These are phyloP conservation scores for Rhizopogon salebrosus DNA, from an alignment of 768 basidiomycete genomes.

Conservation along the genomic window DNA sequence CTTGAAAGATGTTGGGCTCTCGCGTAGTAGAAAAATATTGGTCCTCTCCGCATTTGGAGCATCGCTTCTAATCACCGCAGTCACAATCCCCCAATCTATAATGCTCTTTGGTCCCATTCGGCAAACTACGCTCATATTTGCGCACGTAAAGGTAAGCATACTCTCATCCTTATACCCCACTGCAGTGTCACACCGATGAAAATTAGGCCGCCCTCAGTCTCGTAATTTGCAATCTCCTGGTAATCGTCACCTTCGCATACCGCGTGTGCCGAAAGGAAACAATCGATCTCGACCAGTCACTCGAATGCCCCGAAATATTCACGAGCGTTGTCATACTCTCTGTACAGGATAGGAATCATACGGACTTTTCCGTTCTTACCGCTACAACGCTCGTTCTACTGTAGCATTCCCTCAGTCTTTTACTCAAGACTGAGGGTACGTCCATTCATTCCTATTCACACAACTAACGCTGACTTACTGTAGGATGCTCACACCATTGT, in stretches of 20 bases:
- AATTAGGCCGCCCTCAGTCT: constrained; percentile 17
- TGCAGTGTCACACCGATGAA: background rate
- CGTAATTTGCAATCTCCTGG: constrained; percentile 24
- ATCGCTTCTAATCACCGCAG: constrained; percentile 13
- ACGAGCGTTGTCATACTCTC: background rate
- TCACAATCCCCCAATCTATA: constrained; percentile 14
- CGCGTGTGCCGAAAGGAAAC: constrained; percentile 7
- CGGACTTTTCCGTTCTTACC: too few relatives aligned
- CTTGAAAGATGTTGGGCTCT: constrained; percentile 11
- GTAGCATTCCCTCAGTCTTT: too few relatives aligned
- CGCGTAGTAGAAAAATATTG: constrained; percentile 11
- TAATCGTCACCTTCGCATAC: constrained; percentile 19
- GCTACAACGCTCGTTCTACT: too few relatives aligned
- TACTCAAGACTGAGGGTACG: too few relatives aligned
- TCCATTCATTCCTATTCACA: too few relatives aligned
- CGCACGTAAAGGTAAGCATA: constrained; percentile 13
- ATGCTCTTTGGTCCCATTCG: constrained; percentile 1
- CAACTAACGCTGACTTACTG: too few relatives aligned
- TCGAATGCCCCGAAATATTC: background rate
- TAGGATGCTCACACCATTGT: too few relatives aligned
- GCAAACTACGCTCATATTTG: constrained; percentile 13
- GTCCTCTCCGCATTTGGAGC: constrained; percentile 18
- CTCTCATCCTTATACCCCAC: background rate
- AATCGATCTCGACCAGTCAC: constrained; percentile 5
- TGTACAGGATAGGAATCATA: too few relatives aligned